Base-by-base conservation (phyloP, 1,139 yeast genomes). In the Diutina siamensis region DNA sequence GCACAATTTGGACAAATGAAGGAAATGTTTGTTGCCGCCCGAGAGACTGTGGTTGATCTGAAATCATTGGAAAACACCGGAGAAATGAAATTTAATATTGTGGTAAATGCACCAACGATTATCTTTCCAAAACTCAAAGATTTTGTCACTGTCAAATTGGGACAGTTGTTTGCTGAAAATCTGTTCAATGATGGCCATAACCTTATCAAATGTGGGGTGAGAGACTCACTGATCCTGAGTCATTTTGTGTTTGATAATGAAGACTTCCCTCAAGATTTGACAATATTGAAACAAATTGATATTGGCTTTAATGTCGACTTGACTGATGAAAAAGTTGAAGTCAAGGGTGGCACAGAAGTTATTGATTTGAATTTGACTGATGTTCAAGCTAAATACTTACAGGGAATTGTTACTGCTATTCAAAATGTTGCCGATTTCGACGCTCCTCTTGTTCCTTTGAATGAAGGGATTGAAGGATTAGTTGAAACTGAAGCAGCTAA, bases 1-100 rank as follows among this genome's bases (percentile, higher is more conserved):
- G 77, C 77, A 52, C 84, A 84, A 54, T 85, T 94, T 57, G 83
- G 80, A 49, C 76, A 76, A 53, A 87, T 92, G 96, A 92, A 92
- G 60, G 78, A 79, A 1, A 71, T 89, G 15, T 92, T 83, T 59
- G 98, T 92, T 55, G 68, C 76, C 17, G 95, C 97, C 0, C 74
- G 98, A 50, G 87, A 83, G 54, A 86, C 89, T 12, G 97, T 97
- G 0, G 34, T 31, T 9, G 34, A 57, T 88, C 89, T 2, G 72
- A 65, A 47, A 84, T 74, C 54, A 76, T 82, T 46, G 81, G 82
- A 47, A 72, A 70, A 51, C 78, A 84, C 0, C 74, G 32, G 32
- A 9, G 32, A 72, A 52, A 79, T 87, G 61, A 80, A 80, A 52
- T 76, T 92, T 57, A 84, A 88, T 55, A 63, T 94, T 31, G 62